Base-by-base conservation (phyloP, 2,329 filamentous ascomycete genomes). In the Aspergillus sp. region DNA sequence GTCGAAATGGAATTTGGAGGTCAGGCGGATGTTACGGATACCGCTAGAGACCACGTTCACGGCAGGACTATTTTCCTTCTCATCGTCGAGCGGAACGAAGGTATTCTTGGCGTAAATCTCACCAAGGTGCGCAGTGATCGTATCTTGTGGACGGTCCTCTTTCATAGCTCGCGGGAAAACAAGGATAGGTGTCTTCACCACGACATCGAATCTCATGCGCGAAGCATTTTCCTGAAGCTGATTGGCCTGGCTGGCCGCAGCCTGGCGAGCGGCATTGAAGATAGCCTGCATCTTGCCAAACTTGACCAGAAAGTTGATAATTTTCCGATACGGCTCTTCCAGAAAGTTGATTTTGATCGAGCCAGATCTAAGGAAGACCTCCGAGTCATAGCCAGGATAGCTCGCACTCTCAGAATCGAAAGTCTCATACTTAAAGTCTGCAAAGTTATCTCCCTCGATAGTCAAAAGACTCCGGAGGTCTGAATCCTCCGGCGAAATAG, bases 231-330 rank as follows among this genome's bases (percentile, higher is more conserved):
- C 85, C 61, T 97, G 93, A 4, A 98, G 80, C 61, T 96, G 90
- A 48, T 81, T 94, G 7, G 93, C 94, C 65, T 96, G 90, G 51
- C 87, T 91, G 35, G 93, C 88, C 2, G 94, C 93, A 35, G 91
- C 94, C 67, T 95, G 88, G 32, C 94, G 82, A 8, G 94, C 93
- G 38, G 93, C 91, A 62, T 99, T 98, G 74, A 95, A 98, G 45
- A 98, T 86, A 26, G 93, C 91, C 68, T 98, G 93, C 93, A 99
- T 99, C 69, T 94, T 95, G 50, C 94, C 93, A 65, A 99, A 99
- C 60, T 98, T 98, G 65, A 99, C 89, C 39, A 94, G 75, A 67
- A 98, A 99, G 56, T 94, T 88, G 67, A 98, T 88, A 53, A 99
- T 97, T 70, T 97, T 97, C 44, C 93, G 82, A 74, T 97, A 96